Conservation (phyloP, 257 asterid species). For the Solanum piurae region DNA sequence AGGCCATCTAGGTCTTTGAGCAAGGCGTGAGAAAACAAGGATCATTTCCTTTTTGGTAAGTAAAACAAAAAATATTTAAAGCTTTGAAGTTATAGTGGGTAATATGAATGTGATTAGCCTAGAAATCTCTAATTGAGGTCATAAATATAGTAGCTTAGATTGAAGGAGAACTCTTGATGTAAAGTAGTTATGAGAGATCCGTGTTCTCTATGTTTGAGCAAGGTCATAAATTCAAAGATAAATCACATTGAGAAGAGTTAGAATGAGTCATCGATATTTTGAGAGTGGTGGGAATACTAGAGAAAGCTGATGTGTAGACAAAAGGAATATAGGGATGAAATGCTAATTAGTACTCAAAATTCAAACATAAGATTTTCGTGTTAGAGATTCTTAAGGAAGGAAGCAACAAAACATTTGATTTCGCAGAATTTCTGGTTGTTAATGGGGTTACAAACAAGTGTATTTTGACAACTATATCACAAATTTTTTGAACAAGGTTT, state of each 20-base stretch:
- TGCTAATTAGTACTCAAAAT: not conserved
- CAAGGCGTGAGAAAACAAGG: not conserved
- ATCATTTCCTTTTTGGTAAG: not conserved
- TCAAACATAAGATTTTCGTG: not conserved
- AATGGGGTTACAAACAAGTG: not conserved
- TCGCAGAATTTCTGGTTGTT: not conserved
- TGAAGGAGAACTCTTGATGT: not conserved
- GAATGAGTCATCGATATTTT: not conserved
- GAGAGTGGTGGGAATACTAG: not conserved
- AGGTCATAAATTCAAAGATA: not conserved
- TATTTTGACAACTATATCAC: not conserved
- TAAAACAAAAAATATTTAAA: not conserved
- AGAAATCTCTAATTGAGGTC: not conserved
- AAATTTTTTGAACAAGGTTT: not conserved
- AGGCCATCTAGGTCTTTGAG: not conserved
- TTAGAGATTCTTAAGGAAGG: not conserved
- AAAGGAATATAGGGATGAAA: not conserved
- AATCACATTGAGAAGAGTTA: not conserved
- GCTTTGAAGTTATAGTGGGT: not conserved
- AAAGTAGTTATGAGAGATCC: not conserved
- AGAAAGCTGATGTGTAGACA: not conserved
- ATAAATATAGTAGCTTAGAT: not conserved
- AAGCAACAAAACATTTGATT: not conserved
- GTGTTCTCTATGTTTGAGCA: not conserved
- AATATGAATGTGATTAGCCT: not conserved